These are phyloP conservation scores for Pythium guiyangense DNA, from an alignment of 352 stramenopile genomes.

Conservation along the genomic window DNA sequence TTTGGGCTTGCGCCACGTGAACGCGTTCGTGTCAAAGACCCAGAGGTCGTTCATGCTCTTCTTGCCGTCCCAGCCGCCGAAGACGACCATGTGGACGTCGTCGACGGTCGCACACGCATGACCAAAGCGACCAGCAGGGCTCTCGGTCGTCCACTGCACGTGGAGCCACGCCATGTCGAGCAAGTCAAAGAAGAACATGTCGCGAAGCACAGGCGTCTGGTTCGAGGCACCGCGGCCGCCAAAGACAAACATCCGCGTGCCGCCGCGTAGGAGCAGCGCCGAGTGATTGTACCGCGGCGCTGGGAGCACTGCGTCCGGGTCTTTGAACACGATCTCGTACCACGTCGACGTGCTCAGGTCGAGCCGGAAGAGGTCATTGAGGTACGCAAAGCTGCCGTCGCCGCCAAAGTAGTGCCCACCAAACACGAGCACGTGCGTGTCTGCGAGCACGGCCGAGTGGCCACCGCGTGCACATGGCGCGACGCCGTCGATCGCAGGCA, in stretches of 20 bases:
- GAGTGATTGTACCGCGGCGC: conserved; percentile 84
- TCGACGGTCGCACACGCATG: conserved; percentile 59
- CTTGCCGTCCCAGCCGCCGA: conserved; percentile 85
- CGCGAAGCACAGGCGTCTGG: conserved; percentile 41
- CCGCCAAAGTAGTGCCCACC: conserved; percentile 87
- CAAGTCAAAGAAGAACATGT: conserved; percentile 90
- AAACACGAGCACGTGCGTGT: conserved; percentile 85
- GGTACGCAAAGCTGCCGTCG: conserved; percentile 81
- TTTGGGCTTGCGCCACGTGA: conserved; percentile 73
- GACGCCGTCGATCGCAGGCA: conserved; percentile 46
- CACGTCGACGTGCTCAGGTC: conserved; percentile 80
- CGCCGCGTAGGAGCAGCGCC: conserved; percentile 59
- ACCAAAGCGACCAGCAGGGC: conserved; percentile 66
- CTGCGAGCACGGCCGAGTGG: conserved; percentile 66
- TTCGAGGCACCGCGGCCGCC: conserved; percentile 40
- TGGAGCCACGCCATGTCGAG: conserved; percentile 75
- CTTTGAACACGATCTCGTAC: conserved; percentile 54
- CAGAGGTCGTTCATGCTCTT: conserved; percentile 76
- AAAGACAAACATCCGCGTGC: conserved; percentile 76
- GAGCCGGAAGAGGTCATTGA: conserved; percentile 88
- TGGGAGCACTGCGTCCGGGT: conserved; percentile 42
- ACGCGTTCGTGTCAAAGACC: conserved; percentile 59
- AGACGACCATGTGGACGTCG: conserved; percentile 78
- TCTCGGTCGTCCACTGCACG: conserved; percentile 84
- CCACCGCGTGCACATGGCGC: conserved; percentile 56